Evolutionary conservation across 768 basidiomycete species (phyloP).

Genomic region (Lactarius psammicola): DNA sequence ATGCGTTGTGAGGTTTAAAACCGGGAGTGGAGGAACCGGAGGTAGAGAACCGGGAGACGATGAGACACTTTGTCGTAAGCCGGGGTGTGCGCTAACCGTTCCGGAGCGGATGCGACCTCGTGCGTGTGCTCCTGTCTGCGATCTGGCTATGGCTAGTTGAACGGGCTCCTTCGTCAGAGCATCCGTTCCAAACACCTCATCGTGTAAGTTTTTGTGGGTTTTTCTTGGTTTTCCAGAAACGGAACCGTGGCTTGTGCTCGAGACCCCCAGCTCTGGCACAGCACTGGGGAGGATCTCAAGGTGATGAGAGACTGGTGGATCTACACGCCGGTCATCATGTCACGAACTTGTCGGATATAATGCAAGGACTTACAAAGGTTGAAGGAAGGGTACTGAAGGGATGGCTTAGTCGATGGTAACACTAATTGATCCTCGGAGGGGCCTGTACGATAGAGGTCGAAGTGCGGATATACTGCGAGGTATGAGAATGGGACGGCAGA

Average conservation of each 20-base stretch:
- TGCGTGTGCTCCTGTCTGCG: background rate
- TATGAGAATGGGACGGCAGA: background rate
- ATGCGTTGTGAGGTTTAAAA: background rate
- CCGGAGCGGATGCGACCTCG: slow-evolving; percentile 29
- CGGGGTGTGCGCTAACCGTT: slow-evolving; percentile 20
- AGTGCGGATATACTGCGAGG: slow-evolving; percentile 31
- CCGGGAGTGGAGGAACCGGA: slow-evolving; percentile 29
- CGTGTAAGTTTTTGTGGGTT: slow-evolving; percentile 17
- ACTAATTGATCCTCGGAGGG: background rate
- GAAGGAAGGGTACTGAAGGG: slow-evolving; percentile 31
- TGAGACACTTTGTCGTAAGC: slow-evolving; percentile 23
- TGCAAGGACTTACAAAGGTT: slow-evolving; percentile 30
- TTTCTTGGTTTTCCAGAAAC: background rate
- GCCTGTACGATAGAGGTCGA: slow-evolving; percentile 31
- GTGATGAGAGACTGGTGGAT: slow-evolving; percentile 33
- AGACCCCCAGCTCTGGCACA: background rate
- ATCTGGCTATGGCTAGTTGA: background rate
- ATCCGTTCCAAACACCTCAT: slow-evolving; percentile 9
- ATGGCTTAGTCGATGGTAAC: background rate
- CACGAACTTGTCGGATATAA: background rate
- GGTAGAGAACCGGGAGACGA: slow-evolving; percentile 20
- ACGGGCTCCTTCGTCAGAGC: background rate
- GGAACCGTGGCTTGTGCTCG: background rate
- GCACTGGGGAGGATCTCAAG: slow-evolving; percentile 30
- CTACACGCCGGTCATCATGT: slow-evolving; percentile 20